These are phyloP conservation scores for Zygnema cylindricum DNA, from an alignment of 139 green algal genomes.

Conservation along the genomic window DNA sequence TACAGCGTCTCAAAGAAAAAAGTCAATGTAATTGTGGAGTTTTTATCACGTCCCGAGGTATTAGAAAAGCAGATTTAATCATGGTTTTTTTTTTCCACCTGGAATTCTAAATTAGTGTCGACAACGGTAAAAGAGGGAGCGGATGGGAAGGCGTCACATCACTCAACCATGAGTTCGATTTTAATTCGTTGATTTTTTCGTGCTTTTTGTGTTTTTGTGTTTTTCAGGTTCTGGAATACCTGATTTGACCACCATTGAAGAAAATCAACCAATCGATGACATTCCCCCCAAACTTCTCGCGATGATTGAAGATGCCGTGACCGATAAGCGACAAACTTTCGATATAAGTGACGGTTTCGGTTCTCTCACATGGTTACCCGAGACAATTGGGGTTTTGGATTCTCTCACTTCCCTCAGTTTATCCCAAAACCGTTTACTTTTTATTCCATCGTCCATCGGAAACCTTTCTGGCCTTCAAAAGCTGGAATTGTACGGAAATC, in stretches of 20 bases:
- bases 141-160: too few relatives aligned
- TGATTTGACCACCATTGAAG: conserved; percentile 27
- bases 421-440: conserved; percentile 41
- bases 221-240: not conserved
- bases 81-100: not conserved
- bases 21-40: too few relatives aligned
- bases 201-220: not conserved
- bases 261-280: not conserved
- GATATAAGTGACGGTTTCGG: conserved; percentile 34
- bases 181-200: not conserved
- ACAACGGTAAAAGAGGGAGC: too few relatives aligned
- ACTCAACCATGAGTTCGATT: not conserved
- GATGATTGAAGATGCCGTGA: conserved; percentile 28
- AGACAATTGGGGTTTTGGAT: not conserved
- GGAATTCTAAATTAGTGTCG: too few relatives aligned
- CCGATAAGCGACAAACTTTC: not conserved
- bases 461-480: conserved; percentile 11
- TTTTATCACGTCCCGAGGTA: too few relatives aligned
- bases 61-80: too few relatives aligned
- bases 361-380: conserved; percentile 18
- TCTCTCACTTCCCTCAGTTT: conserved; percentile 37
- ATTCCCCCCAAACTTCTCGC: conserved; percentile 39
- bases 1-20: too few relatives aligned
- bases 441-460: conserved; percentile 32
- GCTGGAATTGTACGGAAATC: conserved; percentile 30